phyloP scores from a whole-genome alignment of 192 early-diverging fungal species.

The Kappamyces sp. region DNA sequence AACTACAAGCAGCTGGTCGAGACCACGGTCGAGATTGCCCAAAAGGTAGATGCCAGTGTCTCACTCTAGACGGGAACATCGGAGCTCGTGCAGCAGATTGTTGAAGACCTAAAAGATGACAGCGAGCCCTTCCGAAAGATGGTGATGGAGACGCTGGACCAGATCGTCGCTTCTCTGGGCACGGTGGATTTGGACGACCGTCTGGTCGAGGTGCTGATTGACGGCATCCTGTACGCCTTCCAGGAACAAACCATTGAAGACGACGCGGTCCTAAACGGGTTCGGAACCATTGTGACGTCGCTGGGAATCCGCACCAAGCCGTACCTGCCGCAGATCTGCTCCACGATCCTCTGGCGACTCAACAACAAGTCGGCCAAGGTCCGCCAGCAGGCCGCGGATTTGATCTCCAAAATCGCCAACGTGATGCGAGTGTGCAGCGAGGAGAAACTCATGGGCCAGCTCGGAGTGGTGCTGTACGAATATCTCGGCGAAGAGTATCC shows the following conservation, averaged over 20 bases:
- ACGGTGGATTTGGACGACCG: conserved; percentile 87
- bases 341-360: conserved; percentile 92
- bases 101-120: conserved; percentile 93
- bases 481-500: conserved; percentile 99
- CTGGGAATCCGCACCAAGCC: conserved; percentile 85
- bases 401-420: conserved; percentile 88
- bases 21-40: conserved; percentile 92
- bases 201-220: conserved; percentile 91
- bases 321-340: conserved; percentile 89
- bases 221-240: conserved; percentile 96
- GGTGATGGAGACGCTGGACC: conserved; percentile 95
- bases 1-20: conserved; percentile 92
- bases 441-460: conserved; percentile 88
- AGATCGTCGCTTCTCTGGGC: conserved; percentile 70
- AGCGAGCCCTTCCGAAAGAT: conserved; percentile 89
- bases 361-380: conserved; percentile 96
- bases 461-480: conserved; percentile 93
- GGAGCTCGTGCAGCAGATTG: conserved; percentile 80
- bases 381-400: conserved; percentile 94
- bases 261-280: conserved; percentile 87
- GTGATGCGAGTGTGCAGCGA: conserved; percentile 94
- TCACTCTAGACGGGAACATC: conserved; percentile 33
- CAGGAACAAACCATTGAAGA: conserved; percentile 97
- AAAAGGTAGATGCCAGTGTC: conserved; percentile 68
- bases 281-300: conserved; percentile 89